These are phyloP conservation scores for Ogataea methanolica DNA, from an alignment of 805 yeast species.

Conservation along the genomic window DNA sequence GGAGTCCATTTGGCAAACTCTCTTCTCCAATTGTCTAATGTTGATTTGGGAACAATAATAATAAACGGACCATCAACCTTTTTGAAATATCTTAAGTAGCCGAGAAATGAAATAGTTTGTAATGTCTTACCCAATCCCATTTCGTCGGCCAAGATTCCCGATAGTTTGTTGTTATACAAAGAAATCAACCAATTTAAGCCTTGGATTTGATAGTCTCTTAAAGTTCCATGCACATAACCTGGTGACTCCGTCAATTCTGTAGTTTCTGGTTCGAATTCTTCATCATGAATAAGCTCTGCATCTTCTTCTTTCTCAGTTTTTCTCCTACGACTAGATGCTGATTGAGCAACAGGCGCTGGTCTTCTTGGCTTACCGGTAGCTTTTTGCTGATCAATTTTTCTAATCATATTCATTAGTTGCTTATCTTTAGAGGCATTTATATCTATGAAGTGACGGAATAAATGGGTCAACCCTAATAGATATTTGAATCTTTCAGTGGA, in stretches of 20 bases:
- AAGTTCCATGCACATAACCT: conserved; percentile 63
- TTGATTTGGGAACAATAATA: conserved; percentile 91
- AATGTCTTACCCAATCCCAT: conserved; percentile 97
- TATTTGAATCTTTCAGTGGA: conserved; percentile 77
- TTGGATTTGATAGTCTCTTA: conserved; percentile 90
- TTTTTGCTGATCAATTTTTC: conserved; percentile 48
- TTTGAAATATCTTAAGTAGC: conserved; percentile 75
- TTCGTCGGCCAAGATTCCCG: conserved; percentile 95
- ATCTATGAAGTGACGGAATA: conserved; percentile 85
- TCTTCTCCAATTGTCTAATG: conserved; percentile 93
- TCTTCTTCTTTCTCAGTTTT: conserved; percentile 96
- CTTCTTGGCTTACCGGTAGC: conserved; percentile 30
- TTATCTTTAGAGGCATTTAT: conserved; percentile 77
- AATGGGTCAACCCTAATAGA: conserved; percentile 73
- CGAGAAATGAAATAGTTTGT: conserved; percentile 90
- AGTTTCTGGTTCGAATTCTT: conserved; percentile 58
- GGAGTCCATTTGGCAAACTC: conserved; percentile 97
- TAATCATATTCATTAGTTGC: conserved; percentile 55
- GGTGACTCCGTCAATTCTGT: conserved; percentile 88
- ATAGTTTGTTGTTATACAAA: conserved; percentile 77
- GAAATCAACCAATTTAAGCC: conserved; percentile 95
- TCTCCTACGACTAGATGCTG: conserved; percentile 47
- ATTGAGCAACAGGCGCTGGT: conserved; percentile 13
- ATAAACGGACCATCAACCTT: conserved; percentile 86
- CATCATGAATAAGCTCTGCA: conserved; percentile 82